Evolutionary conservation across 2,329 filamentous ascomycete species (phyloP).

Genomic region (Colletotrichum sp.): DNA sequence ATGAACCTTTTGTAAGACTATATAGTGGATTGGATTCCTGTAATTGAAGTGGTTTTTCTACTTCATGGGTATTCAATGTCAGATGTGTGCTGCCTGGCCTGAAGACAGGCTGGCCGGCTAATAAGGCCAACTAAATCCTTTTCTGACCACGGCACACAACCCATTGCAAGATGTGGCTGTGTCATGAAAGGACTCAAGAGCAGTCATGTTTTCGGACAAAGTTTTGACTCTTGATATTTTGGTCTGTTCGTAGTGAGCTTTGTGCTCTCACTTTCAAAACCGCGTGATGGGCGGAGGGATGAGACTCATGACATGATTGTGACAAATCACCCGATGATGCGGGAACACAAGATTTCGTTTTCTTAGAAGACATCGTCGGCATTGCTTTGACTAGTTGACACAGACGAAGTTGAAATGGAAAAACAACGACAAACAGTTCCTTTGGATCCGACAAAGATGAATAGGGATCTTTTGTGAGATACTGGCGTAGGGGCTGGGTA

Average conservation of each 20-base stretch:
- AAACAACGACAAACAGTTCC: neutral
- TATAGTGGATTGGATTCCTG: neutral
- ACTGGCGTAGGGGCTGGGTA: neutral
- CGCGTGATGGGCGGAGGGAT: neutral
- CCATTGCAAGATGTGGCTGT: neutral
- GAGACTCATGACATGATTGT: neutral
- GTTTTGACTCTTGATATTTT: neutral
- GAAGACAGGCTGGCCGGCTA: neutral
- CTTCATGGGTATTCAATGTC: neutral
- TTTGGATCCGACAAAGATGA: neutral
- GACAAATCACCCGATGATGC: neutral
- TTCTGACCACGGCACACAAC: neutral
- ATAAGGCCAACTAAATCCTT: neutral
- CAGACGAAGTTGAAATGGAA: neutral
- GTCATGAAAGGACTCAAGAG: neutral
- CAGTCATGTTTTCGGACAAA: neutral
- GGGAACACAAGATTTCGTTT: neutral
- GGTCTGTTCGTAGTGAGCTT: neutral
- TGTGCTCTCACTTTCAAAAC: neutral
- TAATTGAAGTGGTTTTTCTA: neutral
- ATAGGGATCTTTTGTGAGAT: neutral
- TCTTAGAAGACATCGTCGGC: neutral
- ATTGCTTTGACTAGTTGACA: neutral
- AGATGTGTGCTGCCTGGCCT: neutral
- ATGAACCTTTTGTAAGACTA: neutral